Conservation (phyloP, 176 grass and related monocot genomes). For the Triticum monococcum region DNA sequence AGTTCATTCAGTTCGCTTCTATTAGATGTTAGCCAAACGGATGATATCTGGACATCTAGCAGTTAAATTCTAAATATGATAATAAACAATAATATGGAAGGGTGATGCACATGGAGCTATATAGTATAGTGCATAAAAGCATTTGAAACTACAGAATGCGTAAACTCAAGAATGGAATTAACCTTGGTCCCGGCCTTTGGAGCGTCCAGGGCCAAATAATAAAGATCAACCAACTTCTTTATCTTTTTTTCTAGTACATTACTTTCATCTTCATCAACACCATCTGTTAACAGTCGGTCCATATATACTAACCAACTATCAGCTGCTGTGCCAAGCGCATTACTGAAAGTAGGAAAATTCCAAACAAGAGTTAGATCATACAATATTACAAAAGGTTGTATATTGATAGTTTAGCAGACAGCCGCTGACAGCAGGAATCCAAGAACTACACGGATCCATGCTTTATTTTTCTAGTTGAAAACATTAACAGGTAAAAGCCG, state of each 20-base stretch:
- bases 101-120: not conserved
- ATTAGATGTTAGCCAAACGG: not conserved
- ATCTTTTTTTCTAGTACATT: slow-evolving; percentile 38
- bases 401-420: not conserved
- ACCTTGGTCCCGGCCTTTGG: slow-evolving; percentile 61
- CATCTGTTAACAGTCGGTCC: slow-evolving; percentile 59
- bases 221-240: slow-evolving; percentile 58
- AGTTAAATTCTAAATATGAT: not conserved
- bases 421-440: not conserved
- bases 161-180: not conserved
- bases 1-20: not conserved
- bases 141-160: not conserved
- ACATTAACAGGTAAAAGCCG: not conserved
- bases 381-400: not conserved
- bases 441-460: not conserved
- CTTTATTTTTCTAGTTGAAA: slow-evolving; percentile 20
- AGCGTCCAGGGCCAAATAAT: slow-evolving; percentile 78
- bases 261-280: slow-evolving; percentile 33
- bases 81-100: not conserved
- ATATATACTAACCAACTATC: slow-evolving; percentile 64
- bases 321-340: slow-evolving; percentile 36
- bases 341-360: slow-evolving; percentile 33
- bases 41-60: not conserved
- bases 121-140: not conserved
- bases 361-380: slow-evolving; percentile 3